phyloP scores from a whole-genome alignment of 345 rosid species.

The Cardamine occulta region DNA sequence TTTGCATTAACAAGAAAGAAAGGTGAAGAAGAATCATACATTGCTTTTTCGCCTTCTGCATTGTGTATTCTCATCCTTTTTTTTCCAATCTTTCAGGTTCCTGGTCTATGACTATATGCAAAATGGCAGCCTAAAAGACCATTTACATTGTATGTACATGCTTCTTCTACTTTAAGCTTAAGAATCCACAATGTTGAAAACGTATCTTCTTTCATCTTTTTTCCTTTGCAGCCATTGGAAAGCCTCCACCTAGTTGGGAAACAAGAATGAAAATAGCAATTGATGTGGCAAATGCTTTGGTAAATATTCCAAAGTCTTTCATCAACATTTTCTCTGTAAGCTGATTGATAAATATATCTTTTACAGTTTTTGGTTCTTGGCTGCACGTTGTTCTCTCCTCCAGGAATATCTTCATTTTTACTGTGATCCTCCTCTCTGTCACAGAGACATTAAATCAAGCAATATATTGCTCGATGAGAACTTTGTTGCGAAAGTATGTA shows the following conservation, averaged over 20 bases:
- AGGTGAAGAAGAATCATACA: constrained; percentile 54
- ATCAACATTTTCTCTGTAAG: constrained; percentile 13
- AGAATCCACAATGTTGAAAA: constrained; percentile 1
- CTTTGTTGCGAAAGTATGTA: constrained; percentile 82
- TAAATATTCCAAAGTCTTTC: constrained; percentile 46
- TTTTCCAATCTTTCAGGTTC: constrained; percentile 56
- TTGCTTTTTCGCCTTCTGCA: not conserved
- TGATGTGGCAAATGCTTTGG: constrained; percentile 97
- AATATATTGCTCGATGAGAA: constrained; percentile 87
- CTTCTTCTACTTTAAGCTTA: constrained; percentile 47
- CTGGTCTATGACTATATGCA: constrained; percentile 86
- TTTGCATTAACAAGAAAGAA: constrained; percentile 70
- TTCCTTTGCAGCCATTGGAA: constrained; percentile 63
- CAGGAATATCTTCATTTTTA: constrained; percentile 98
- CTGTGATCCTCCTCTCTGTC: constrained; percentile 96
- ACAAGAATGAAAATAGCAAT: constrained; percentile 98
- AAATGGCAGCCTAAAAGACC: constrained; percentile 89
- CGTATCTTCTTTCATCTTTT: constrained; percentile 30
- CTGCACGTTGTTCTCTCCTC: constrained; percentile 40
- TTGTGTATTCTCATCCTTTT: not conserved
- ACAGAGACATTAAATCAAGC: constrained; percentile 93
- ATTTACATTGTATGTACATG: constrained; percentile 70
- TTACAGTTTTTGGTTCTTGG: constrained; percentile 44
- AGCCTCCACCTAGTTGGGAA: constrained; percentile 82
- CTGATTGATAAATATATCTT: constrained; percentile 26